Conservation (phyloP, 139 green algal genomes). For the Pleodorina starrii region DNA sequence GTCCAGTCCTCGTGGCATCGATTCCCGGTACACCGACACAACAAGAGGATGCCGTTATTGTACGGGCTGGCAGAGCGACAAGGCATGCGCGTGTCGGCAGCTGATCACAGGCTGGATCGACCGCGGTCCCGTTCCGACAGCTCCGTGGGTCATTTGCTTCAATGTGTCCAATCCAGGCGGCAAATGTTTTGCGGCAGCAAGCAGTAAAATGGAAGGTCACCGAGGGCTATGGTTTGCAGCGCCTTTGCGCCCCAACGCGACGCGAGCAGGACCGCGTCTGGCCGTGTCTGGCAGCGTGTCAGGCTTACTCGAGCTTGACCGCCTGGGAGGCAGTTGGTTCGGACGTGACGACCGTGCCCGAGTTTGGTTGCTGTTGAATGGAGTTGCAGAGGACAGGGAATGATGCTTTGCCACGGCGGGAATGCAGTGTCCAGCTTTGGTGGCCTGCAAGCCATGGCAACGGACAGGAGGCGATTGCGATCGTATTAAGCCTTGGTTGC, state of each 20-base stretch:
- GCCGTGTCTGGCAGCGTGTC: neutral
- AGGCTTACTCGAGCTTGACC: neutral
- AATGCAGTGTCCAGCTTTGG: neutral
- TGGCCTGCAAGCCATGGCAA: too few species aligned
- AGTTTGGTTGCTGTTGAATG: neutral
- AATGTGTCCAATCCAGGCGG: neutral
- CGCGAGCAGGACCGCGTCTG: neutral
- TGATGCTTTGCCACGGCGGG: neutral
- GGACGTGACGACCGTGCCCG: neutral
- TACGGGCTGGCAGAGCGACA: neutral
- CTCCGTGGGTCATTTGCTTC: too few species aligned
- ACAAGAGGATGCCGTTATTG: neutral
- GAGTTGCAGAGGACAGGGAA: neutral
- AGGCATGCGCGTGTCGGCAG: neutral
- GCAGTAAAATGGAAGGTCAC: neutral
- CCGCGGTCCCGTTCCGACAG: too few species aligned
- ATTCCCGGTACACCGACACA: too few species aligned
- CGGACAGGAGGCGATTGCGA: too few species aligned
- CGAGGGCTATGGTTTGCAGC: neutral
- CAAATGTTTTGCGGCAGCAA: neutral
- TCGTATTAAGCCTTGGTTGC: too few species aligned
- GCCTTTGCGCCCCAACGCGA: neutral
- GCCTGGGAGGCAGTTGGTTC: neutral
- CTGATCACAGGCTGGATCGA: too few species aligned
- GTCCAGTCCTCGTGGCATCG: too few species aligned